Evolutionary conservation across 2,329 filamentous ascomycete genomes (phyloP), one percentile per base, ranked within the genome.

Genomic region (Penicillium sp.): DNA sequence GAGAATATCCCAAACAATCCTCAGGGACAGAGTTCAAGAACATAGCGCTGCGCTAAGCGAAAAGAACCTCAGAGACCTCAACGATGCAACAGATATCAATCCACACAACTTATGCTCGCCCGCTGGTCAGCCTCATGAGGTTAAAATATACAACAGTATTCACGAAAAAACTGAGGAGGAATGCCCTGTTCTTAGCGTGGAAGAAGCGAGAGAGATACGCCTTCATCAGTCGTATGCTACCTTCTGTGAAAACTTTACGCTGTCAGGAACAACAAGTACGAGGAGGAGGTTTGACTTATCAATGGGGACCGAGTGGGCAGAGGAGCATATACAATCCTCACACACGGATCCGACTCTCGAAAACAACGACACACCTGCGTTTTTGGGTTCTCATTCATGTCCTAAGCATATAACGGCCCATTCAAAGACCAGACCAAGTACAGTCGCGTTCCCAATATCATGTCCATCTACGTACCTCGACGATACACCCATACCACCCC

Each of bases 181-280:
- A 37, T 27, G 18, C 12, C 38, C 46, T 35, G 29, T 23, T 10
- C 15, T 31, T 3, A 29, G 52, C 12, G 45, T 31, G 6, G 52
- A 55, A 29, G 47, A 31, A 18, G 51, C 40, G n/a, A 47, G 32
- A 29, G 54, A 59, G 6, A 41, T 46, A 13, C 50, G 47, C 10
- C 41, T 60, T 1, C 56, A 50, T 7, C 38, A 44, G 10, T 60
- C 57, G 13, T 60, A 61, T 32, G 52, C 57, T 7, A 50, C 46
- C 6, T 61, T 60, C 21, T 61, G 59, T 39, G 41, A 60, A 15
- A 52, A 50, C 12, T 61, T 61, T 15, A 61, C 55, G 3, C 15
- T 55, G 18, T 61, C 59, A 3, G 59, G 59, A 5, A 13, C 32
- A 13, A 25, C 21, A 16, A 38, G 37, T 9, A 44, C 31, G 12